Evolutionary conservation across 306 rosid genomes (phyloP), one percentile per base, ranked within the genome.

Genomic region (Crotalaria pallida): DNA sequence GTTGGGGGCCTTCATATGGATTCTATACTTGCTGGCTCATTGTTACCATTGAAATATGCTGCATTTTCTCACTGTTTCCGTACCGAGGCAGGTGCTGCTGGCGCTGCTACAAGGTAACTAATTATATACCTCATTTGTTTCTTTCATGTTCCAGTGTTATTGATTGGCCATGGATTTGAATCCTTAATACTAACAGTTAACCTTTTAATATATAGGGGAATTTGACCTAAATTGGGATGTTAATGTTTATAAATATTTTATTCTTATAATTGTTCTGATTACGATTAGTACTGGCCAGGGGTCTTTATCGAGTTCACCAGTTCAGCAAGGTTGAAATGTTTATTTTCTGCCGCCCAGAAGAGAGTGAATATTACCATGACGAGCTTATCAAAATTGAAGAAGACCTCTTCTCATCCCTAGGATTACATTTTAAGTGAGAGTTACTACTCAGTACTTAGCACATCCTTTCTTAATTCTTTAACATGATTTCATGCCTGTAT

Each of bases 31-130:
- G 23, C 95, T 33, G 92, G 80, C 67, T 86, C 99, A 1, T 75
- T 74, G 41, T 73, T 94, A 38, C 99, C 99, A 17, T 64, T 94
- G 79, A 94, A 94, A 83, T 94, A 94, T 76, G 96, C 57, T 11
- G 97, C 97, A 74, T 73, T 82, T 80, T 94, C 99, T 57, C 99
- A 94, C 82, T 94, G 99, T 78, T 94, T 88, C 76, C 92, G 99
- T 10, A 94, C 99, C 0, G 99, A 94, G 82, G 99, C 99, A 1
- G 99, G 99, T 73, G 97, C 99, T 52, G 99, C 99, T 40, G 99
- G 99, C 44, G 2, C 92, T 3, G 91, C 97, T 67, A 82, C 97
- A 75, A 87, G 96, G 97, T 94, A 77, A 59, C 22, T 58, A 19
- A 52, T 19, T 64, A 13, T 17, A 1, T 13, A 75, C 34, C 69